Evolutionary conservation across 192 early-diverging fungal genomes (phyloP).

Genomic region (Coemansia sp.): DNA sequence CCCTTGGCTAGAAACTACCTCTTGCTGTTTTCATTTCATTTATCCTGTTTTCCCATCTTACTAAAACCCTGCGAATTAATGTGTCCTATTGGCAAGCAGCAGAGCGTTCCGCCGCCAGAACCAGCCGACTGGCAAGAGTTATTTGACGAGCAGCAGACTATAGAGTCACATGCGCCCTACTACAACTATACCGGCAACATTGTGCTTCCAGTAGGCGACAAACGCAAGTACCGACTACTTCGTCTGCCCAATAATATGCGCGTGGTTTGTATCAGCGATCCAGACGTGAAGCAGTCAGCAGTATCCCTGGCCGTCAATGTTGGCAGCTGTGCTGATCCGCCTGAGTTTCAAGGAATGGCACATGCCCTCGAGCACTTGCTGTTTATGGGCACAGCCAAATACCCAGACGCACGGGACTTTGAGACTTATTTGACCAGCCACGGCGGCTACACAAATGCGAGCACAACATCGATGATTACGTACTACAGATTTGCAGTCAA

Average conservation of each 20-base stretch:
- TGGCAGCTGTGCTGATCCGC: constrained; percentile 62
- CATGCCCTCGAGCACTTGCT: constrained; percentile 73
- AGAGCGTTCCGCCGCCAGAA: background rate
- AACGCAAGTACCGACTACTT: constrained; percentile 54
- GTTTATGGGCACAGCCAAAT: constrained; percentile 68
- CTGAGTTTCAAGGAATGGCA: constrained; percentile 62
- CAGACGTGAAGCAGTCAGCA: constrained; percentile 56
- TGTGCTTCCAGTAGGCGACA: background rate
- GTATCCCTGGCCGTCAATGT: constrained; percentile 62
- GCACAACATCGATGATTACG: constrained; percentile 17
- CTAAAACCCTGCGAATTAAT: background rate
- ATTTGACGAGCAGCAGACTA: constrained; percentile 3
- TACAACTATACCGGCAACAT: constrained; percentile 8
- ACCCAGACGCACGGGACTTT: constrained; percentile 68
- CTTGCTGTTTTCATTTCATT: no score
- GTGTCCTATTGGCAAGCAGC: background rate
- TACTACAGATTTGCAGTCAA: constrained; percentile 23
- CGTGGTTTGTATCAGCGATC: constrained; percentile 59
- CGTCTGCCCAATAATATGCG: constrained; percentile 59
- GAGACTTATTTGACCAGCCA: constrained; percentile 28
- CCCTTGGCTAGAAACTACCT: no score
- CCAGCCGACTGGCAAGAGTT: background rate
- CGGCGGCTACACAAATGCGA: constrained; percentile 34
- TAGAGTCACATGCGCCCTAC: background rate
- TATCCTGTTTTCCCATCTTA: background rate